These are phyloP conservation scores for Petunia axillaris DNA, from an alignment of 257 asterid genomes.

Conservation along the genomic window DNA sequence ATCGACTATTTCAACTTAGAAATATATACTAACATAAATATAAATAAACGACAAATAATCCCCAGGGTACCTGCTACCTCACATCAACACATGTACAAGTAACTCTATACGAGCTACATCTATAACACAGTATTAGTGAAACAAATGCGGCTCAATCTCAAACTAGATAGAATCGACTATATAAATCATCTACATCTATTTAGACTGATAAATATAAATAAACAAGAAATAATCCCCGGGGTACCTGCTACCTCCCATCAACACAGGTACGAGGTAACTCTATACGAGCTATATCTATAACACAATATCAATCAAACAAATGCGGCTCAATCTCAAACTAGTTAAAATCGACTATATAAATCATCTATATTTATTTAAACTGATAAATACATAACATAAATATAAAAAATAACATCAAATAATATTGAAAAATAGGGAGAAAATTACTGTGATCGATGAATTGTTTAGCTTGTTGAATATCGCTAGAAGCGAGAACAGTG, in stretches of 20 bases:
- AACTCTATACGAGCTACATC: not conserved
- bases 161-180: no score
- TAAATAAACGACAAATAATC: no score
- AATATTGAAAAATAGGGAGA: not conserved
- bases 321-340: not conserved
- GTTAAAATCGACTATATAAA: not conserved
- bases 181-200: not conserved
- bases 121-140: not conserved
- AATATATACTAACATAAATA: no score
- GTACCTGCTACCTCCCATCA: not conserved
- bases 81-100: not conserved
- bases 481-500: slow-evolving; percentile 77
- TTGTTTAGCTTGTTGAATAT: slow-evolving; percentile 65
- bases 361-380: not conserved
- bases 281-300: no score
- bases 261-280: not conserved
- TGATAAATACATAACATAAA: not conserved
- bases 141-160: not conserved
- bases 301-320: not conserved
- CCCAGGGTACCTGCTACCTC: not conserved
- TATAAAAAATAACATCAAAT: not conserved
- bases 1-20: no score
- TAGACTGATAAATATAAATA: no score
- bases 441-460: slow-evolving; percentile 84
- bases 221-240: no score